These are phyloP conservation scores for Prosopis cineraria DNA, from an alignment of 306 rosid genomes.

Conservation along the genomic window DNA sequence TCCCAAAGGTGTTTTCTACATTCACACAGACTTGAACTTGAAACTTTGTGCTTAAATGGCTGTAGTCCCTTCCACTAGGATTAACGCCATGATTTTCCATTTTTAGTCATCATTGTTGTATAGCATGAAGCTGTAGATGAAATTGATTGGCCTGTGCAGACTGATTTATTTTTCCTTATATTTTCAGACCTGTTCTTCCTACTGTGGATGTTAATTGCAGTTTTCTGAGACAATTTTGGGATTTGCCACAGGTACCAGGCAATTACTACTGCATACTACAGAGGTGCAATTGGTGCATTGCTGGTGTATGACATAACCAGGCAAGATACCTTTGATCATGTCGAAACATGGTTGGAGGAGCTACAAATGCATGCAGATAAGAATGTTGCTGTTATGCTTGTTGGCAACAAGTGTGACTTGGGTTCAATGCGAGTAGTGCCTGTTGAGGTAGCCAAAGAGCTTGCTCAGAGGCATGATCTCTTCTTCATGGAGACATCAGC, in stretches of 20 bases:
- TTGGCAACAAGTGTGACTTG: constrained; percentile 93
- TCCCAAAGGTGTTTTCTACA: no score
- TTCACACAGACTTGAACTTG: no score
- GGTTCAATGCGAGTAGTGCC: constrained; percentile 72
- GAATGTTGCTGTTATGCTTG: constrained; percentile 78
- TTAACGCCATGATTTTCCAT: neutral
- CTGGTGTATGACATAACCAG: constrained; percentile 86
- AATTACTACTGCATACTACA: constrained; percentile 92
- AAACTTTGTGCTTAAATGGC: no score
- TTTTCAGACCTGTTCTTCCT: constrained; percentile 6
- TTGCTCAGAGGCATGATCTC: constrained; percentile 73
- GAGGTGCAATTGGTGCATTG: constrained; percentile 95
- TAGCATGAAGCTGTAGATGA: neutral
- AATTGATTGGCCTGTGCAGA: neutral
- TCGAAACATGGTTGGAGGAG: constrained; percentile 84
- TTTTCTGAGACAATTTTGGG: constrained; percentile 32
- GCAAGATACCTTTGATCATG: constrained; percentile 74
- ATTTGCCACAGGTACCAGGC: constrained; percentile 80
- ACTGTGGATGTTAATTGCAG: constrained; percentile 17
- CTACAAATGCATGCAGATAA: constrained; percentile 74
- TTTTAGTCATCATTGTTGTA: neutral
- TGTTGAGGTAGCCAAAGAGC: constrained; percentile 69
- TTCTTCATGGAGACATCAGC: constrained; percentile 95
- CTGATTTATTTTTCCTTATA: neutral
- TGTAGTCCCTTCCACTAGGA: no score